Conservation (phyloP, 108 stramenopile species). For the Schizochytrium sp. region DNA sequence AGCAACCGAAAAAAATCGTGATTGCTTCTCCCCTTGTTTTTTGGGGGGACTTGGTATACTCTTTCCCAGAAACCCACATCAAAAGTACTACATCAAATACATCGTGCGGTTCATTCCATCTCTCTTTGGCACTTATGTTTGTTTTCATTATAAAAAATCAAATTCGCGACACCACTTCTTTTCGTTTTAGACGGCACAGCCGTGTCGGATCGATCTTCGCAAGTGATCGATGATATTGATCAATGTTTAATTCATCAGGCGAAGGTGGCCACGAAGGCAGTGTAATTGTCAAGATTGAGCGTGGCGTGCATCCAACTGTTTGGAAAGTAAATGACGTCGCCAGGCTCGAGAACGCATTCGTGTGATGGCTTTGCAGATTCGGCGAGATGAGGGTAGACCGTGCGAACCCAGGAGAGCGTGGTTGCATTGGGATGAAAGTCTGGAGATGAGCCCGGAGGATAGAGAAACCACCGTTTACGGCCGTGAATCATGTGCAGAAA, state of each 20-base stretch:
- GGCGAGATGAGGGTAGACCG: not conserved
- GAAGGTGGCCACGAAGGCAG: constrained; percentile 77
- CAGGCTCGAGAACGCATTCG: constrained; percentile 66
- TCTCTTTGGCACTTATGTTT: too few species aligned
- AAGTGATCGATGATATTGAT: too few species aligned
- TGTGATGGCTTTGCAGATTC: not conserved
- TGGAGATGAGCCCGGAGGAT: constrained; percentile 5
- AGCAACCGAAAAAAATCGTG: too few species aligned
- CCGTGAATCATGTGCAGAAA: constrained; percentile 26
- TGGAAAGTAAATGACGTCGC: constrained; percentile 76
- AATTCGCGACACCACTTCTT: too few species aligned
- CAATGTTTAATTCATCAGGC: constrained; percentile 20
- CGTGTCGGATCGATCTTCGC: too few species aligned
- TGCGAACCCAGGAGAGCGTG: not conserved
- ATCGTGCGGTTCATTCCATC: too few species aligned
- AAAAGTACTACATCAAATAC: too few species aligned
- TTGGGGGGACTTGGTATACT: too few species aligned
- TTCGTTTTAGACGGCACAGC: too few species aligned
- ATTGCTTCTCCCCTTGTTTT: too few species aligned
- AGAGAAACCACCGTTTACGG: constrained; percentile 33
- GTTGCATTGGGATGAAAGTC: not conserved
- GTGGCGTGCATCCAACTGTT: constrained; percentile 75
- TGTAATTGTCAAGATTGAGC: constrained; percentile 74
- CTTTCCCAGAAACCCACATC: too few species aligned
- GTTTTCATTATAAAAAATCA: too few species aligned